phyloP scores from a whole-genome alignment of 495 filamentous ascomycete species.

The Rhizodiscina lignyota region DNA sequence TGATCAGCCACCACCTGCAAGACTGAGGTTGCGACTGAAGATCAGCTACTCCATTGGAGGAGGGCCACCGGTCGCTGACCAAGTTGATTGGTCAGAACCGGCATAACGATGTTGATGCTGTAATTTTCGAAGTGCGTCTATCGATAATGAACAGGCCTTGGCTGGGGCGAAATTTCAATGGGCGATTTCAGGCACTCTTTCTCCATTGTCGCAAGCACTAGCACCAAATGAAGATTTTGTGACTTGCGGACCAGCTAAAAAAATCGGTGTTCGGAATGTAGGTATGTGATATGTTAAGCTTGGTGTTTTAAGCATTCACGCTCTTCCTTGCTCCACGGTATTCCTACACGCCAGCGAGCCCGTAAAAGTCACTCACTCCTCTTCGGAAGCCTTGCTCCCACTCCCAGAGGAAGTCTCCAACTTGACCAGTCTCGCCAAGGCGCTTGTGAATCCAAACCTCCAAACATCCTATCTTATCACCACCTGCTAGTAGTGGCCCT shows the following conservation, averaged over 20 bases:
- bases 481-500: slow-evolving; percentile 12
- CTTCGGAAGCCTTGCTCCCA: slow-evolving; percentile 35
- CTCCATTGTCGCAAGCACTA: too few relatives aligned
- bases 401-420: slow-evolving; percentile 28
- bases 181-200: too few relatives aligned
- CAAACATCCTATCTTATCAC: slow-evolving; percentile 33
- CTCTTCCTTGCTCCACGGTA: background rate
- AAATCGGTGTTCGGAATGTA: too few relatives aligned
- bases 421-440: slow-evolving; percentile 26
- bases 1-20: slow-evolving; percentile 41
- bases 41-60: slow-evolving; percentile 60
- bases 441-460: slow-evolving; percentile 39
- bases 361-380: slow-evolving; percentile 27
- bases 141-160: too few relatives aligned
- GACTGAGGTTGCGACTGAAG: slow-evolving; percentile 69
- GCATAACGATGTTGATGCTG: too few relatives aligned
- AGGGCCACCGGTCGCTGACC: slow-evolving; percentile 59
- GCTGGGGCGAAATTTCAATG: too few relatives aligned
- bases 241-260: too few relatives aligned
- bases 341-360: slow-evolving; percentile 13
- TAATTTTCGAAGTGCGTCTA: too few relatives aligned
- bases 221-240: too few relatives aligned
- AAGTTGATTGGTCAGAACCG: slow-evolving; percentile 93
- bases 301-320: too few relatives aligned
- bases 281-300: too few relatives aligned